A percentile compares a stretch with the other conserved stretches of the same genome.
phyloP scores from a whole-genome alignment of 306 rosid species.

The Begonia fuchsioides region DNA sequence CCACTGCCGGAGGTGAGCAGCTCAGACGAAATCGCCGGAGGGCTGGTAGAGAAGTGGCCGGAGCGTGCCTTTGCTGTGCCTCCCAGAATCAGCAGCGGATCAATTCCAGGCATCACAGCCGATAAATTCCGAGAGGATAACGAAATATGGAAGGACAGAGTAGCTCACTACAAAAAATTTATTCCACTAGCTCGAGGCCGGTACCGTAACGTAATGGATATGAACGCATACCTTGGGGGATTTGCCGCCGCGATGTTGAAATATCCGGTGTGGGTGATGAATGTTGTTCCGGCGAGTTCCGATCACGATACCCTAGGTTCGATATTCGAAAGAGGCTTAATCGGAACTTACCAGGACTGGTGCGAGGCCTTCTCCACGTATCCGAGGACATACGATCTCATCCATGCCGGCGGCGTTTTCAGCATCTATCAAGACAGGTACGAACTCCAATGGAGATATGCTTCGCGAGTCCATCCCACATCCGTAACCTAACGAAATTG shows the following conservation, averaged over 20 bases:
- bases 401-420: constrained; percentile 65
- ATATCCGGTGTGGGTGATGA: constrained; percentile 89
- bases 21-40: constrained; percentile 53
- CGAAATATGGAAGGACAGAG: constrained; percentile 54
- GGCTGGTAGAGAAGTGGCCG: constrained; percentile 81
- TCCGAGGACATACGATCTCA: constrained; percentile 91
- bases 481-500: not conserved
- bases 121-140: constrained; percentile 54
- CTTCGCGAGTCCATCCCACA: no score
- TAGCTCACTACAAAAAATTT: constrained; percentile 43
- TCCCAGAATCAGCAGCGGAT: constrained; percentile 63
- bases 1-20: constrained; percentile 57
- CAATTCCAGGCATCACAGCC: constrained; percentile 33
- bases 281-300: constrained; percentile 61
- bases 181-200: constrained; percentile 46
- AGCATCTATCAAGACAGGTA: constrained; percentile 85
- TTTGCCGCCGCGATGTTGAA: constrained; percentile 54
- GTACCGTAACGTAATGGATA: constrained; percentile 73
- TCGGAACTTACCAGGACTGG: constrained; percentile 90
- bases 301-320: constrained; percentile 60
- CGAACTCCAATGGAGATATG: not conserved
- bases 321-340: constrained; percentile 78
- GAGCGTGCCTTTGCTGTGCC: constrained; percentile 63
- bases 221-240: constrained; percentile 88
- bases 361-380: constrained; percentile 91